Evolutionary conservation across 2,329 filamentous ascomycete species (phyloP).

Genomic region (Microcyclospora tardicrescens): DNA sequence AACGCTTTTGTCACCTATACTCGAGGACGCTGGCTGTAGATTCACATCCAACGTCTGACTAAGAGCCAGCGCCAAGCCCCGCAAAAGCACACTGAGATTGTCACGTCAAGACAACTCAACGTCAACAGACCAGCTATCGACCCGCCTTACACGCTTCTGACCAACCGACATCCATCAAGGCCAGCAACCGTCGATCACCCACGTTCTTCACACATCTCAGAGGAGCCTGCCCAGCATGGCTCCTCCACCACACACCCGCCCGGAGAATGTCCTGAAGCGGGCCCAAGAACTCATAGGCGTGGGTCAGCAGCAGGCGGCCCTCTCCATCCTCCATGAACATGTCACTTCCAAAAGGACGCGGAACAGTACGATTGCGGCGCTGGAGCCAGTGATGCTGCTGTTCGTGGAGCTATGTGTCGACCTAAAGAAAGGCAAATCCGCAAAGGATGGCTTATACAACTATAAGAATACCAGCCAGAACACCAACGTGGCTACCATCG

Average conservation of each 20-base stretch:
- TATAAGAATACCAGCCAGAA: constrained; percentile 99
- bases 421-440: constrained; percentile 92
- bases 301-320: constrained; percentile 78
- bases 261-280: constrained; percentile 98
- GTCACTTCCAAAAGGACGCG: constrained; percentile 96
- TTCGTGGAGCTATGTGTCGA: constrained; percentile 95
- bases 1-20: too few species aligned
- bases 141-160: too few species aligned
- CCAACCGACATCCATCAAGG: too few species aligned
- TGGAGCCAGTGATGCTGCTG: constrained; percentile 97
- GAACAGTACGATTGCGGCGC: constrained; percentile 87
- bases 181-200: too few species aligned
- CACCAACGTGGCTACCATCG: constrained; percentile 95
- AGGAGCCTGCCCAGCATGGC: constrained; percentile 50
- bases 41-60: too few species aligned
- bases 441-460: constrained; percentile 97
- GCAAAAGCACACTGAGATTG: too few species aligned
- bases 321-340: constrained; percentile 96
- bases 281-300: constrained; percentile 98
- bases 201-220: neutral
- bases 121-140: too few species aligned
- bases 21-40: too few species aligned
- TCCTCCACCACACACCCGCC: constrained; percentile 92
- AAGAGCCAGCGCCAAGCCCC: too few species aligned
- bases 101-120: too few species aligned